Conservation (phyloP, 371 early-diverging fungal species). For the Apophysomyces variabilis region DNA sequence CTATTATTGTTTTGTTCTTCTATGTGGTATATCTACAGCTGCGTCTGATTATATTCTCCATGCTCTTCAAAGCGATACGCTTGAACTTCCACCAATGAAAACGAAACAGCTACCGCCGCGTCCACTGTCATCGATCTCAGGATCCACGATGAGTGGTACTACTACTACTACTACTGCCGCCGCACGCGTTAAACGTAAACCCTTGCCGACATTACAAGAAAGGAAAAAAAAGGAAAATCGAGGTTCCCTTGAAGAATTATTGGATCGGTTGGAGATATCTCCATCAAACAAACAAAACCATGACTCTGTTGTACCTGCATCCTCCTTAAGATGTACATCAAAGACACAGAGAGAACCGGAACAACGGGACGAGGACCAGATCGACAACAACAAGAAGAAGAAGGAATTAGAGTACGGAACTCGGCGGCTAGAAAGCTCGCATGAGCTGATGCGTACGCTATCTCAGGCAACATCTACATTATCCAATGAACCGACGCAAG, state of each 20-base stretch:
- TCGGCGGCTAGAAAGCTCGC: background rate
- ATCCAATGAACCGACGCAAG: background rate
- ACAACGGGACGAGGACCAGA: background rate
- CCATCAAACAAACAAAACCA: background rate
- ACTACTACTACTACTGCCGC: background rate
- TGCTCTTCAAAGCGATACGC: constrained; percentile 16
- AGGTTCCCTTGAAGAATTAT: background rate
- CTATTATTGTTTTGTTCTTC: background rate
- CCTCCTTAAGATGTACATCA: background rate
- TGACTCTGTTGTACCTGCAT: background rate
- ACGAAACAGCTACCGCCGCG: background rate
- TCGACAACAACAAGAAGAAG: background rate
- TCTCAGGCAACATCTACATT: background rate
- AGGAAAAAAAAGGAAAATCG: background rate
- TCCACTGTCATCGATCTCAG: background rate
- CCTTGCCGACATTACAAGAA: constrained; percentile 3
- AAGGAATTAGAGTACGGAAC: background rate
- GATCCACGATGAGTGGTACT: too few relatives aligned
- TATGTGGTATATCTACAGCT: background rate
- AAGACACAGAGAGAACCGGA: too few relatives aligned
- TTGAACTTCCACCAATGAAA: constrained; percentile 8
- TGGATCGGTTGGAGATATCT: background rate
- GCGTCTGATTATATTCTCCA: background rate
- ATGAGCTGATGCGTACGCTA: background rate
- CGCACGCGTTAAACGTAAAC: background rate